Evolutionary conservation across 345 rosid genomes (phyloP).

Genomic region (Microthlaspi erraticum): DNA sequence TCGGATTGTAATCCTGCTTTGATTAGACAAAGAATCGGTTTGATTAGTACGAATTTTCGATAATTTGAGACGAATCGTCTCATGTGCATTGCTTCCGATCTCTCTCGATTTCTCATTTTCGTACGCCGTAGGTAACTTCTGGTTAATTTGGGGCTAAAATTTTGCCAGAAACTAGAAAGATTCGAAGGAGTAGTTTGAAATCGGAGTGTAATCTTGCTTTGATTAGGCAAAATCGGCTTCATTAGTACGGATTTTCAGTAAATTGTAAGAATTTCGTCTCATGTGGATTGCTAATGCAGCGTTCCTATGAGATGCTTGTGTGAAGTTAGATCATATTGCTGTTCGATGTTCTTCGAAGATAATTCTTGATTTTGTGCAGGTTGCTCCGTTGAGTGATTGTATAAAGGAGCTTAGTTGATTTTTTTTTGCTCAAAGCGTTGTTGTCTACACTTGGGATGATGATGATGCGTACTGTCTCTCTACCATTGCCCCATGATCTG

Average conservation of each 20-base stretch:
- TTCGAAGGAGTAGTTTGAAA: not conserved
- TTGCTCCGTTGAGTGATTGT: slow-evolving; percentile 19
- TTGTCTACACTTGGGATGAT: slow-evolving; percentile 46
- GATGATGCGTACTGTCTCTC: slow-evolving; percentile 61
- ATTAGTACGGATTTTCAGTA: not conserved
- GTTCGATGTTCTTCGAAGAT: slow-evolving; percentile 20
- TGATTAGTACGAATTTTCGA: no score
- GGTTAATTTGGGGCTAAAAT: not conserved
- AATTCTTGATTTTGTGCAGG: slow-evolving; percentile 25
- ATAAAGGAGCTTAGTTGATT: slow-evolving; percentile 12
- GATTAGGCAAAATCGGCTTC: slow-evolving; percentile 3
- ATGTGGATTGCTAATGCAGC: not conserved
- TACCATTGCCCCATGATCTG: slow-evolving; percentile 61
- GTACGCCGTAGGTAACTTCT: slow-evolving; percentile 2
- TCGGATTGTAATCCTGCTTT: no score
- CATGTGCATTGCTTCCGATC: slow-evolving; percentile 16
- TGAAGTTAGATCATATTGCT: not conserved
- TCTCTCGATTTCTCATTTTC: slow-evolving; percentile 24
- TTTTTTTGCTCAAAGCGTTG: no score
- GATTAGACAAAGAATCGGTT: no score
- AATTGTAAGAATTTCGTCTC: not conserved
- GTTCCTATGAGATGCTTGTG: not conserved
- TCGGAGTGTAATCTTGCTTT: slow-evolving; percentile 4
- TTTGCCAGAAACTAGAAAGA: not conserved
- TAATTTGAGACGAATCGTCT: no score